These are phyloP conservation scores for Malassezia arunalokei DNA, from an alignment of 1,284 basidiomycete species.

Conservation along the genomic window DNA sequence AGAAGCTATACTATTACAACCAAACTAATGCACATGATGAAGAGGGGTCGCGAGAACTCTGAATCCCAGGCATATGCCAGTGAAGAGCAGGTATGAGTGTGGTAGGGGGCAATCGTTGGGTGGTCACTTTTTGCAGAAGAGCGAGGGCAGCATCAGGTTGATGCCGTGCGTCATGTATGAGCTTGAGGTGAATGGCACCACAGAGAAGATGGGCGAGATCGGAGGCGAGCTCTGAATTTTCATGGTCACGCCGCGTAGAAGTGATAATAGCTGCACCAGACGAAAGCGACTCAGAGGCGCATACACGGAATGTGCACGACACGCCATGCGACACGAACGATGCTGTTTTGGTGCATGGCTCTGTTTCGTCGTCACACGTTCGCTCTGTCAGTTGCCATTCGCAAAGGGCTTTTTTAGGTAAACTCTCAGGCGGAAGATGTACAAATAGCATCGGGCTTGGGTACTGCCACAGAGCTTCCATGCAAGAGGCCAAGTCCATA, in stretches of 20 bases:
- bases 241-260: not conserved
- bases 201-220: too few species aligned
- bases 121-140: not conserved
- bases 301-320: conserved; percentile 1
- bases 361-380: not conserved
- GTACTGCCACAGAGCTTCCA: conserved; percentile 7
- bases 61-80: not conserved
- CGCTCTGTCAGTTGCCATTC: conserved; percentile 42
- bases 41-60: not conserved
- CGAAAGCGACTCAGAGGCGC: not conserved
- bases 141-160: not conserved
- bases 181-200: not conserved
- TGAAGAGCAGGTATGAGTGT: not conserved
- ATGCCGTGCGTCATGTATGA: not conserved
- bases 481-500: conserved; percentile 1
- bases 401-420: conserved; percentile 27
- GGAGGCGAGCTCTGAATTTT: too few species aligned
- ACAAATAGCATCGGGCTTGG: conserved; percentile 24
- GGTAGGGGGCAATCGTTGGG: not conserved
- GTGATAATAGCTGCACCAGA: not conserved
- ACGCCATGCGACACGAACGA: not conserved
- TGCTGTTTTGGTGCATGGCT: not conserved
- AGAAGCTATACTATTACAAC: not conserved
- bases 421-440: conserved; percentile 12
- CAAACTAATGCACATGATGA: conserved; percentile 1